A percentile compares a stretch with the other conserved stretches of the same genome.
Evolutionary conservation across 129 eudicot genomes (phyloP).

Genomic region (Pseudognaphalium luteoalbum): DNA sequence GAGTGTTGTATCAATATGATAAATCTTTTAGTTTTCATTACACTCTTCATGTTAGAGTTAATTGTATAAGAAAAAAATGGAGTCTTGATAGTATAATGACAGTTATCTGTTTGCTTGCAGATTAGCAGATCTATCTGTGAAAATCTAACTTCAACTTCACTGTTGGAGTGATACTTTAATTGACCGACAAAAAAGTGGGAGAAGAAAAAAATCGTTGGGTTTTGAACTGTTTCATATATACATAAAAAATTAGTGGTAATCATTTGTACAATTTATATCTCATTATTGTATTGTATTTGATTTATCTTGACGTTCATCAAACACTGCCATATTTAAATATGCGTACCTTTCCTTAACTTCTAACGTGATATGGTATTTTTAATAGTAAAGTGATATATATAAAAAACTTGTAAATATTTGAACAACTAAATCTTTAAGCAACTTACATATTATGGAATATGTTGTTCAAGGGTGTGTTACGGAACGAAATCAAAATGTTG

Average conservation of each 20-base stretch:
- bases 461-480: too few species aligned
- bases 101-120: constrained; percentile 22
- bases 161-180: constrained; percentile 13
- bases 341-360: not conserved
- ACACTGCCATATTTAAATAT: not conserved
- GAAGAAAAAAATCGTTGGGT: constrained; percentile 10
- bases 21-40: too few species aligned
- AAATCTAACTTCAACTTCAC: constrained; percentile 35
- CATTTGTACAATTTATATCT: constrained; percentile 8
- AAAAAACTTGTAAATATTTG: too few species aligned
- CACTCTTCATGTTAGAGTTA: too few species aligned
- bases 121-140: constrained; percentile 16
- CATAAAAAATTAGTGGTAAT: not conserved
- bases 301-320: not conserved
- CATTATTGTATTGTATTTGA: not conserved
- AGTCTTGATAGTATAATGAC: not conserved
- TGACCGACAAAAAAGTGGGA: constrained; percentile 36
- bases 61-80: not conserved
- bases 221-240: not conserved
- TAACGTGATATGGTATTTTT: too few species aligned
- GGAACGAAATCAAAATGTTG: too few species aligned
- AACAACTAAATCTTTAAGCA: too few species aligned
- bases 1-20: too few species aligned
- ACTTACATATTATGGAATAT: too few species aligned
- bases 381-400: too few species aligned